phyloP scores from a whole-genome alignment of 768 basidiomycete species.

The Trametes punicea region DNA sequence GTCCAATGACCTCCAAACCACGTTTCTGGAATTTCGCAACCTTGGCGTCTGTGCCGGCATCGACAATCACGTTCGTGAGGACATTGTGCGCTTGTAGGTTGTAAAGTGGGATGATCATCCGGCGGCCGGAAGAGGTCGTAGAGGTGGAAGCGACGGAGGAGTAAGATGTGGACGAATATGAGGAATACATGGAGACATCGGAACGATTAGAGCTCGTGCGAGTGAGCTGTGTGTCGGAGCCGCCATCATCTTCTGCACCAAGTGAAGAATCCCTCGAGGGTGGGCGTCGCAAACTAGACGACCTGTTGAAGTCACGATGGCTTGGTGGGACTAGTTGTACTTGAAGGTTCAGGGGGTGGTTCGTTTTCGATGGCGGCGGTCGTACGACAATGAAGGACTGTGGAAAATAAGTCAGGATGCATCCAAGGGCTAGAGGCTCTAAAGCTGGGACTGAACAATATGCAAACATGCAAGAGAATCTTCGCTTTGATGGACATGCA shows the following conservation, averaged over 20 bases:
- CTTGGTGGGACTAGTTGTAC: constrained; percentile 84
- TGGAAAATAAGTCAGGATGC: not conserved
- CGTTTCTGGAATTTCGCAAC: constrained; percentile 64
- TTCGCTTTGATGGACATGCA: too few relatives aligned
- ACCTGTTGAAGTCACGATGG: constrained; percentile 37
- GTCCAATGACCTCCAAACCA: constrained; percentile 61
- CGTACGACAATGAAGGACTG: constrained; percentile 92
- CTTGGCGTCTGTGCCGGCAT: constrained; percentile 86
- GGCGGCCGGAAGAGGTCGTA: constrained; percentile 47
- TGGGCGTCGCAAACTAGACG: constrained; percentile 35
- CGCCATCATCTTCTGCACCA: constrained; percentile 27
- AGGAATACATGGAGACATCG: constrained; percentile 43
- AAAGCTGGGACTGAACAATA: too few relatives aligned
- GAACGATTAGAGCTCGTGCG: constrained; percentile 53
- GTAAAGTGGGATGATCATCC: constrained; percentile 81
- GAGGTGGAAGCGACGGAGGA: constrained; percentile 37
- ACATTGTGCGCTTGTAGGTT: constrained; percentile 88
- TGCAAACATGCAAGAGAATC: too few relatives aligned
- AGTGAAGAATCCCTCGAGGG: constrained; percentile 40
- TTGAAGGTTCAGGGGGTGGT: constrained; percentile 86
- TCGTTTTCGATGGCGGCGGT: constrained; percentile 81
- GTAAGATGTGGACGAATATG: constrained; percentile 46
- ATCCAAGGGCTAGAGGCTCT: not conserved
- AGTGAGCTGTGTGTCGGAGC: constrained; percentile 27
- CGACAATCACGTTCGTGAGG: constrained; percentile 79